Conservation (phyloP, 2,329 filamentous ascomycete species). For the Scedosporium minutisporum region DNA sequence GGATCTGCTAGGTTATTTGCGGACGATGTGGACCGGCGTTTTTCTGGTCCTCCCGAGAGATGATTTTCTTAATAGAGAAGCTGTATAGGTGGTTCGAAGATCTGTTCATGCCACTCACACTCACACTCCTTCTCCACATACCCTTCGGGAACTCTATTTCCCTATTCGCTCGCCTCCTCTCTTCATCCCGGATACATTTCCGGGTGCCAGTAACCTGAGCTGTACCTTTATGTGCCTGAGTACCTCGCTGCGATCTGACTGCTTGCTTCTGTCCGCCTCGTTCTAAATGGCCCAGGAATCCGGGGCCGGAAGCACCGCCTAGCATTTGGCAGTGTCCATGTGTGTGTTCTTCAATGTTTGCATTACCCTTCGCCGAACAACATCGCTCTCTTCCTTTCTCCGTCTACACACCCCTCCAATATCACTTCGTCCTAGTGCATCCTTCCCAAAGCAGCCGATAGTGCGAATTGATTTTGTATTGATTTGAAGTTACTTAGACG, state of each 20-base stretch:
- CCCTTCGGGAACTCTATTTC: background rate
- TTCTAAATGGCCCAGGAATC: background rate
- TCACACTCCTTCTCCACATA: background rate
- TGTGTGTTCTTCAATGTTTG: background rate
- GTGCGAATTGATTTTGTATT: background rate
- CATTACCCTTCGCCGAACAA: background rate
- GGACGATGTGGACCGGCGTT: background rate
- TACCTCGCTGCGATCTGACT: background rate
- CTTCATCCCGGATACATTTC: background rate
- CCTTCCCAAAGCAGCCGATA: background rate
- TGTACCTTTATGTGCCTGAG: background rate
- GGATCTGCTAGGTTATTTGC: too few species aligned
- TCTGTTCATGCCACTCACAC: background rate
- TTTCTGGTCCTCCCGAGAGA: background rate
- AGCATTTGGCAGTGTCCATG: background rate
- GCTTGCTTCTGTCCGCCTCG: background rate
- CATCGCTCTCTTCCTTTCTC: background rate
- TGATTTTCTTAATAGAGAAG: background rate
- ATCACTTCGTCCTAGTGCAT: background rate
- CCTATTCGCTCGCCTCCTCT: background rate
- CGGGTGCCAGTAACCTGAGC: background rate
- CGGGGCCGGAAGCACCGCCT: background rate
- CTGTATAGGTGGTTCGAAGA: background rate
- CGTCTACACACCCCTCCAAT: background rate
- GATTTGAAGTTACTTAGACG: background rate